Percentiles rank a stretch among this genome's conserved stretches.
These are phyloP conservation scores for Hygrocybe punicea DNA, from an alignment of 768 basidiomycete species.

Conservation along the genomic window DNA sequence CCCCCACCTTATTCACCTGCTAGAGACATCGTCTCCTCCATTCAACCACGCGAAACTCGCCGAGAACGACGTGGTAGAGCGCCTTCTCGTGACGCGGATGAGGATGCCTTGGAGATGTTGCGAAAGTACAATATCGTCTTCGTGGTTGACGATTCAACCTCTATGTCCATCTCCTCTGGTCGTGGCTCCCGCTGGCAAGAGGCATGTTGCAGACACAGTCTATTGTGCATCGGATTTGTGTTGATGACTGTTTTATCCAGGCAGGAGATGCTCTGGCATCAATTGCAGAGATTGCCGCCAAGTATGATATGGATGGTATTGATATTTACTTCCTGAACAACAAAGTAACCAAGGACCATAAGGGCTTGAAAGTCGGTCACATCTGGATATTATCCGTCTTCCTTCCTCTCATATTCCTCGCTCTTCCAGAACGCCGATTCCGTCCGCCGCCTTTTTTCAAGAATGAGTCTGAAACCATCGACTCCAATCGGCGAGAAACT, in stretches of 20 bases:
- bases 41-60: background rate
- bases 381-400: too few relatives aligned
- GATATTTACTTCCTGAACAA: slow-evolving; percentile 62
- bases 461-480: slow-evolving; percentile 40
- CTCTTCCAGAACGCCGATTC: slow-evolving; percentile 32
- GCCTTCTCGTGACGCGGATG: slow-evolving; percentile 13
- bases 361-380: slow-evolving; percentile 33
- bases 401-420: too few relatives aligned
- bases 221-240: background rate
- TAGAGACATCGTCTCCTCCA: too few relatives aligned
- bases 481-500: slow-evolving; percentile 45
- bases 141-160: slow-evolving; percentile 58
- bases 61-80: too few relatives aligned
- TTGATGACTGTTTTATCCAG: slow-evolving; percentile 22
- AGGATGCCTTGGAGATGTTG: slow-evolving; percentile 36
- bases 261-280: slow-evolving; percentile 45
- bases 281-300: slow-evolving; percentile 46
- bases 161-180: slow-evolving; percentile 41
- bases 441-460: slow-evolving; percentile 43
- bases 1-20: too few relatives aligned
- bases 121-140: slow-evolving; percentile 53
- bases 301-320: slow-evolving; percentile 57
- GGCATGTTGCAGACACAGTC: slow-evolving; percentile 27
- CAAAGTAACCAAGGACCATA: slow-evolving; percentile 25
- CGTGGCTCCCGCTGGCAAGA: slow-evolving; percentile 48